phyloP scores from a whole-genome alignment of 176 grass and related monocot species.

The Otatea glauca region DNA sequence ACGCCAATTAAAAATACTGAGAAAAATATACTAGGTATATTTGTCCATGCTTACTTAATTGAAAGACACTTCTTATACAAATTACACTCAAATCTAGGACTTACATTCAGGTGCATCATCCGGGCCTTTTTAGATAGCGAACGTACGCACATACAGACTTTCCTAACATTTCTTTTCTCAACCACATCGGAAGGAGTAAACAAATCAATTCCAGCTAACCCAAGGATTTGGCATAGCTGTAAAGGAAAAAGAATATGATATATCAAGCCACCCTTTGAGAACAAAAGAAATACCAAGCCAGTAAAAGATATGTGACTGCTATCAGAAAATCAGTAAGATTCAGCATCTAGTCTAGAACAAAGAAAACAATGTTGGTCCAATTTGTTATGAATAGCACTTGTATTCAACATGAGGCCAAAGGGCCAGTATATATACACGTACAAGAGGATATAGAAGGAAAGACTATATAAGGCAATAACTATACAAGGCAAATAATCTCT shows the following conservation, averaged over 20 bases:
- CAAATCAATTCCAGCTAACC: constrained; percentile 83
- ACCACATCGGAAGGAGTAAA: constrained; percentile 91
- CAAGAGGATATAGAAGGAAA: too few relatives aligned
- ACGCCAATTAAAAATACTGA: background rate
- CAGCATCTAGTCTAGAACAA: background rate
- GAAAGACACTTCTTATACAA: constrained; percentile 25
- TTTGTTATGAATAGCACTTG: too few relatives aligned
- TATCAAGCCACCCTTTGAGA: constrained; percentile 5
- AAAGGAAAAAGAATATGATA: constrained; percentile 31
- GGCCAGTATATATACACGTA: too few relatives aligned
- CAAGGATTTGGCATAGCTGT: constrained; percentile 88
- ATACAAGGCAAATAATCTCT: too few relatives aligned
- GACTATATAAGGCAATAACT: too few relatives aligned
- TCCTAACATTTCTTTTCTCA: constrained; percentile 82
- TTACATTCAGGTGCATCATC: constrained; percentile 64
- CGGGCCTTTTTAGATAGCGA: constrained; percentile 71
- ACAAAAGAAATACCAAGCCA: constrained; percentile 14
- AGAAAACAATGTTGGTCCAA: background rate
- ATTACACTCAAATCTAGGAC: constrained; percentile 32
- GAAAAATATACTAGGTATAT: background rate
- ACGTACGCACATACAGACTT: constrained; percentile 92
- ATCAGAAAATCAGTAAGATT: constrained; percentile 11
- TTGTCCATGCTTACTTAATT: background rate
- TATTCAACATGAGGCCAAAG: too few relatives aligned
- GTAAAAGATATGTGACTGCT: constrained; percentile 3